Percentiles rank a stretch among this genome's conserved stretches.
phyloP scores from a whole-genome alignment of 2,329 filamentous ascomycete genomes.

The Neonectria sp. region DNA sequence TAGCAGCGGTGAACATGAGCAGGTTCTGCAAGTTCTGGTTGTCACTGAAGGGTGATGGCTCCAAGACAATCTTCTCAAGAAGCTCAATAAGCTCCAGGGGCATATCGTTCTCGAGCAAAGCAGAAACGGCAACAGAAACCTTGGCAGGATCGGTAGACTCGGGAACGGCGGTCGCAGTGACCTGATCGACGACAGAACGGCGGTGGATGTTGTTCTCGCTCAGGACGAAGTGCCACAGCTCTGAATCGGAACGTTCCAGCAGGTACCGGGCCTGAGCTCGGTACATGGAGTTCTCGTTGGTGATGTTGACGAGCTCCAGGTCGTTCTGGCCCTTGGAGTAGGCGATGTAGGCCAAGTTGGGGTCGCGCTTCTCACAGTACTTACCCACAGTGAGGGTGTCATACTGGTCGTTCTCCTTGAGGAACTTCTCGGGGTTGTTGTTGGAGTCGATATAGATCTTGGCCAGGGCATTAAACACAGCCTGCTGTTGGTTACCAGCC shows the following conservation, averaged over 20 bases:
- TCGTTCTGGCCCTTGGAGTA: slow-evolving; percentile 98
- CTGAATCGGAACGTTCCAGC: slow-evolving; percentile 87
- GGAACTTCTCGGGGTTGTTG: slow-evolving; percentile 97
- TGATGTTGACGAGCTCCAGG: slow-evolving; percentile 95
- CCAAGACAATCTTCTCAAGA: slow-evolving; percentile 98
- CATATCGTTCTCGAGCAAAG: slow-evolving; percentile 92
- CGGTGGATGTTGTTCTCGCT: slow-evolving; percentile 97
- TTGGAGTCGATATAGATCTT: slow-evolving; percentile 99
- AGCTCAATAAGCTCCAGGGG: slow-evolving; percentile 96
- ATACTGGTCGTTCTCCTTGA: slow-evolving; percentile 98
- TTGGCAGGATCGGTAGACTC: slow-evolving; percentile 94
- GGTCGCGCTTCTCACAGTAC: slow-evolving; percentile 99
- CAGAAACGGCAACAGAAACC: slow-evolving; percentile 93
- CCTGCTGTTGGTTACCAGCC: slow-evolving; percentile 94
- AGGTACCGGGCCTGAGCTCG: slow-evolving; percentile 97
- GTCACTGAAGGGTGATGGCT: slow-evolving; percentile 98
- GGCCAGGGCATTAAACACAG: slow-evolving; percentile 95
- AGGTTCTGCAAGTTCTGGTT: slow-evolving; percentile 97
- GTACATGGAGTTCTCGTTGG: slow-evolving; percentile 99
- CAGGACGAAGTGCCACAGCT: slow-evolving; percentile 95
- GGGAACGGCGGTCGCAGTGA: slow-evolving; percentile 94
- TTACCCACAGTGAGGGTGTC: slow-evolving; percentile 94
- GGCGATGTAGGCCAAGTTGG: slow-evolving; percentile 93
- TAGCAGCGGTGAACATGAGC: slow-evolving; percentile 95
- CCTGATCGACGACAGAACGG: slow-evolving; percentile 94